Percentiles rank a stretch among this genome's conserved stretches.
These are phyloP conservation scores for Didymella lethalis DNA, from an alignment of 2,329 filamentous ascomycete species.

Conservation along the genomic window DNA sequence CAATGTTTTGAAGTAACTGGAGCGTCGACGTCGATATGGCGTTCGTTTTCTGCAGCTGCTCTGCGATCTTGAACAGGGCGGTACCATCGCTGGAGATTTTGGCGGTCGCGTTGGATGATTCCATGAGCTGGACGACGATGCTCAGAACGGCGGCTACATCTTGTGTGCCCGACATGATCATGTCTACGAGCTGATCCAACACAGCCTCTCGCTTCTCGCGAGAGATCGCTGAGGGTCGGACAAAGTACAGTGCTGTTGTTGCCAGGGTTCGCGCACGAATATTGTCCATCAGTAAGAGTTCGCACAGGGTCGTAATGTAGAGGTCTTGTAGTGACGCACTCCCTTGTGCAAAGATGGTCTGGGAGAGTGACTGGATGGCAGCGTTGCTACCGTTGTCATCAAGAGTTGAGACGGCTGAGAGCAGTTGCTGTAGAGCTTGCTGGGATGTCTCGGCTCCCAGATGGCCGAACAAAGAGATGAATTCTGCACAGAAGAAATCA, in stretches of 20 bases:
- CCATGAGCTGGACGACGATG: constrained; percentile 45
- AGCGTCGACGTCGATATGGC: constrained; percentile 25
- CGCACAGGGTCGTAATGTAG: constrained; percentile 32
- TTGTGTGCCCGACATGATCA: constrained; percentile 21
- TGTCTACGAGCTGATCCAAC: constrained; percentile 38
- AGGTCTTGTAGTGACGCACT: constrained; percentile 29
- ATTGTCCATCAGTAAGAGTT: constrained; percentile 22
- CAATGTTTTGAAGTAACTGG: constrained; percentile 38
- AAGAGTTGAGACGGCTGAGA: constrained; percentile 29
- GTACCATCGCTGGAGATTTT: constrained; percentile 40
- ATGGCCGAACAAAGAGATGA: constrained; percentile 34
- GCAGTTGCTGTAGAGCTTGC: constrained; percentile 28
- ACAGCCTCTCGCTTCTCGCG: constrained; percentile 45
- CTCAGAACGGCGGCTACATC: constrained; percentile 29
- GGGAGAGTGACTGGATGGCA: constrained; percentile 30
- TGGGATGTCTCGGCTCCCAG: constrained; percentile 28
- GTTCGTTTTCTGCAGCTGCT: constrained; percentile 31
- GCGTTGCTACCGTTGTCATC: constrained; percentile 13
- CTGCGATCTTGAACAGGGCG: constrained; percentile 39
- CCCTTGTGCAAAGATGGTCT: constrained; percentile 33
- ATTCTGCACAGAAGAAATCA: constrained; percentile 41
- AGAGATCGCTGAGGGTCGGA: constrained; percentile 36
- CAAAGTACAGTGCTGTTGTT: constrained; percentile 32
- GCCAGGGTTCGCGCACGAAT: constrained; percentile 21
- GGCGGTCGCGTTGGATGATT: constrained; percentile 47